Conservation (phyloP, 2,329 filamentous ascomycete genomes). For the Aspergillus brunneoviolaceus region DNA sequence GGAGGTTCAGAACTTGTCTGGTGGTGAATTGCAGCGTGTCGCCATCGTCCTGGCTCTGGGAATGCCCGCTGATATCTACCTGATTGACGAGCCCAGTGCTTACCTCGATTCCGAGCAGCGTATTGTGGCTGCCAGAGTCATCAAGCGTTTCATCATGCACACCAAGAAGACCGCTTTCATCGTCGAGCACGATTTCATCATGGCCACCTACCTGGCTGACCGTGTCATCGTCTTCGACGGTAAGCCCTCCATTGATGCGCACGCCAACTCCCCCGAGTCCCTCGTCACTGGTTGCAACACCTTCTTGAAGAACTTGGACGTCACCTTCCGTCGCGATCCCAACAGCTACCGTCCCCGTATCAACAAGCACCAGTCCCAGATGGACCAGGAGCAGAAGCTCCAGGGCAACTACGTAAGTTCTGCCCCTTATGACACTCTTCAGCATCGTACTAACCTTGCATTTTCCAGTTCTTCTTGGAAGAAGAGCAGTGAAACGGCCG, state of each 20-base stretch:
- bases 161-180: constrained; percentile 99
- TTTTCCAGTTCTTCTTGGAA: constrained; percentile 83
- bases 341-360: constrained; percentile 95
- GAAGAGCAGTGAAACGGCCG: constrained; percentile 72
- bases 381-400: constrained; percentile 97
- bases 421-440: too few species aligned
- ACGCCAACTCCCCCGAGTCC: constrained; percentile 86
- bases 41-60: constrained; percentile 96
- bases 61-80: constrained; percentile 93
- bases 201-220: constrained; percentile 80
- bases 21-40: constrained; percentile 98
- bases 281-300: constrained; percentile 93
- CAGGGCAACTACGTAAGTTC: constrained; percentile 80
- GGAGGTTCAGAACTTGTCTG: constrained; percentile 97
- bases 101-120: constrained; percentile 99
- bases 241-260: constrained; percentile 81
- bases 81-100: constrained; percentile 95
- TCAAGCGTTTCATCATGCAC: constrained; percentile 99
- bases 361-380: constrained; percentile 93
- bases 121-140: constrained; percentile 94
- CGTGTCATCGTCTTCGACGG: constrained; percentile 99
- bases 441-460: constrained; percentile 9
- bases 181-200: constrained; percentile 99
- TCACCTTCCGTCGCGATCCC: constrained; percentile 97
- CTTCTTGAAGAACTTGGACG: constrained; percentile 94